phyloP scores from a whole-genome alignment of 2,329 filamentous ascomycete genomes.

The Colletotrichum salicis region DNA sequence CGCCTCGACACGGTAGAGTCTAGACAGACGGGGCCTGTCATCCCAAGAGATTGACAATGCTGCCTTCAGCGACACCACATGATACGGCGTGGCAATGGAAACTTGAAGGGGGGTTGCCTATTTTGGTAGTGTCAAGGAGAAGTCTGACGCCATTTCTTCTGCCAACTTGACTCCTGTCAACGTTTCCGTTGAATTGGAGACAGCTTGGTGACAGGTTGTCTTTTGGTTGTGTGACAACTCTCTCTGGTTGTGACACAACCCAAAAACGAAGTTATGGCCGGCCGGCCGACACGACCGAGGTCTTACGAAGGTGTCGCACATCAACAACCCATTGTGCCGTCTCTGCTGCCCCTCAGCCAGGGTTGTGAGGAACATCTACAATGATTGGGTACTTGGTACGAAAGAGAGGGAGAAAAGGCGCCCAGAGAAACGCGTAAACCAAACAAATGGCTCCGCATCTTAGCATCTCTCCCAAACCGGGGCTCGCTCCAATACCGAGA shows the following conservation, averaged over 20 bases:
- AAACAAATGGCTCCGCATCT: slow-evolving; percentile 6
- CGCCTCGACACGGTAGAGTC: background rate
- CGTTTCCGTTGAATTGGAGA: slow-evolving; percentile 15
- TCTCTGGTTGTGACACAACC: background rate
- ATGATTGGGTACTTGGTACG: background rate
- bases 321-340: background rate
- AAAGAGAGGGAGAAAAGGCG: background rate
- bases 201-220: slow-evolving; percentile 21
- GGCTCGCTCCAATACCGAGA: slow-evolving; percentile 24
- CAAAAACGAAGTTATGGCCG: background rate
- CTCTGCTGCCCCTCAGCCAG: background rate
- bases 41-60: slow-evolving; percentile 24
- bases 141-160: slow-evolving; percentile 25
- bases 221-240: slow-evolving; percentile 15
- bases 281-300: slow-evolving; percentile 1
- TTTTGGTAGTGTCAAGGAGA: slow-evolving; percentile 16
- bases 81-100: slow-evolving; percentile 17
- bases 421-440: background rate
- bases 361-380: background rate
- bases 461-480: background rate
- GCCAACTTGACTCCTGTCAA: slow-evolving; percentile 26
- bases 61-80: slow-evolving; percentile 25
- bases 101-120: slow-evolving; percentile 16
- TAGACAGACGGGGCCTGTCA: slow-evolving; percentile 22
- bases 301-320: background rate